Evolutionary conservation across 108 stramenopile species (phyloP), one percentile per base, ranked within the genome.

Genomic region (Fistulifera pelliculosa): DNA sequence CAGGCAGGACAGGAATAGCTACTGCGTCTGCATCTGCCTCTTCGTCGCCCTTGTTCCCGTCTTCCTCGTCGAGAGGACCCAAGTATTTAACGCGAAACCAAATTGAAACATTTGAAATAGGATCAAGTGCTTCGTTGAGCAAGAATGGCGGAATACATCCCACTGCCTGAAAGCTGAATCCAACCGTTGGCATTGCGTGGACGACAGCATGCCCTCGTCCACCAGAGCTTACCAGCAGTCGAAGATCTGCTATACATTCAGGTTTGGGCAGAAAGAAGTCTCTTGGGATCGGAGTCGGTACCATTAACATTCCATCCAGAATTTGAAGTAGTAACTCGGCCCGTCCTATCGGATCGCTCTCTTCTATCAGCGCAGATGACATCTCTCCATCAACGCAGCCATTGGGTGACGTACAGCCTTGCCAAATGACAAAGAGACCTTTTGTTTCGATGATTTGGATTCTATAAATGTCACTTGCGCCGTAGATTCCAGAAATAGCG

Each of bases 321-420:
- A 79, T 42, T 45, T 75, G 62, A 8, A 72, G 47, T 52, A 79
- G 11, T 1, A 64, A 60, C 1, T 65, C 68, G 0, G 78, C 78
- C 25, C 78, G 62, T 19, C 75, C 74, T 12, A 75, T 42, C 8
- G 70, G 56, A 2, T 49, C 27, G 28, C 54, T 57, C 56, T 39
- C 35, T 54, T 17, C 27, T 16, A 18, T 12, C 12, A 31, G 10
- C 16, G 15, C 22, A 42, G 28, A 43, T 19, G 22, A 2, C 21
- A 51, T 23, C 21, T 51, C 26, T 51, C 26, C 42, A 38, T 27
- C 43, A 19, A 26, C 24, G 11, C 5, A 21, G 19, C 28, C 38
- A 39, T 61, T 14, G 52, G 27, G 6, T 23, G 40, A 35, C 31
- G 31, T 35, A 35, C 8, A 3, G 47, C 0, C 26, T 60, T 15